Percentiles rank a stretch among this genome's conserved stretches.
Evolutionary conservation across 106 monocot species (phyloP).

Genomic region (Acorus gramineus): DNA sequence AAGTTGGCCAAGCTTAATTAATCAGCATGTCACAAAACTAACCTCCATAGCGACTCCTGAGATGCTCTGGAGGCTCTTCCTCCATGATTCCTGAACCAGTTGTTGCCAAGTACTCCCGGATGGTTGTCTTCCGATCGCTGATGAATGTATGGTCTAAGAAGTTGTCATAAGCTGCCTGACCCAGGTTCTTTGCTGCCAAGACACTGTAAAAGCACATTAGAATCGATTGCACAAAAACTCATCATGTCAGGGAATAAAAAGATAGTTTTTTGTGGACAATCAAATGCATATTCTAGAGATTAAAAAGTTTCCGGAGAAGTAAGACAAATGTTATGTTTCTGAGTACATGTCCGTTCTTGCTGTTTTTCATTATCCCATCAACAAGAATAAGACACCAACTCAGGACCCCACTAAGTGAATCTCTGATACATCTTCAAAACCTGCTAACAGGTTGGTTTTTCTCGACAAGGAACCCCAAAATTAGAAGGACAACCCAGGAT

Average conservation of each 20-base stretch:
- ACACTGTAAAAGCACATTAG: slow-evolving; percentile 35
- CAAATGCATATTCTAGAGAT: too few species aligned
- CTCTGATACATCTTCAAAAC: too few species aligned
- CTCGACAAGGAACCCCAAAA: too few species aligned
- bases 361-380: too few species aligned
- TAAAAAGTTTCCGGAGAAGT: too few species aligned
- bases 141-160: slow-evolving; percentile 79
- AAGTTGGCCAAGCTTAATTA: too few species aligned
- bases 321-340: too few species aligned
- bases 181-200: slow-evolving; percentile 73
- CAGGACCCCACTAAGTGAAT: too few species aligned
- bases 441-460: too few species aligned
- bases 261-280: neutral
- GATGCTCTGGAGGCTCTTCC: slow-evolving; percentile 74
- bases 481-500: too few species aligned
- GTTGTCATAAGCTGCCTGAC: slow-evolving; percentile 49
- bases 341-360: too few species aligned
- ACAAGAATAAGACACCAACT: too few species aligned
- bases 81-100: slow-evolving; percentile 75
- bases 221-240: neutral
- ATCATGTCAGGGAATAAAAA: neutral
- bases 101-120: slow-evolving; percentile 48
- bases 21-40: neutral
- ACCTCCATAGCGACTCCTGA: slow-evolving; percentile 69
- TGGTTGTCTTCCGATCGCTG: slow-evolving; percentile 52